Evolutionary conservation across 2,329 filamentous ascomycete species (phyloP), one percentile per base, ranked within the genome.

Genomic region (Arthrobotrys megalospora): DNA sequence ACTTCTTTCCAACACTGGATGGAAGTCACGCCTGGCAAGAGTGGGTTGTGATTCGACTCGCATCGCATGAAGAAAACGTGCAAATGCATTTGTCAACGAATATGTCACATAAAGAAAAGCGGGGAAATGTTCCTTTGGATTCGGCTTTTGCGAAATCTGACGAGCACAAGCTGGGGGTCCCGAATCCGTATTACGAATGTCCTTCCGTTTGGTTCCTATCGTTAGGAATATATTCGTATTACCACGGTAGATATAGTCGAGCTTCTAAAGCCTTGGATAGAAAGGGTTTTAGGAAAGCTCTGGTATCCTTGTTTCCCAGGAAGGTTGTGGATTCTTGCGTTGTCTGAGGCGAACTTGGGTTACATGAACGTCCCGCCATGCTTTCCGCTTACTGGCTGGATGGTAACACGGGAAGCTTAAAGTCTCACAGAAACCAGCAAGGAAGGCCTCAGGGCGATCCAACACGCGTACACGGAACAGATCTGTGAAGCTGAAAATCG

Each of bases 31-130:
- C 34, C 34, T 48, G 19, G 24, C 19, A 32, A 58, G 65, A 68
- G 65, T 58, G 41, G 50, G 47, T 48, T 66, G 60, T 60, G 60
- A 73, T 66, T 66, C 48, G 28, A 53, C 65, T 50, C 60, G 69
- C 69, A 73, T 66, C 60, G 69, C 69, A 73, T 66, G 69, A 73
- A 67, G 55, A 68, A 52, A 71, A 63, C 69, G 69, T 73, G 52
- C 48, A 28, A 60, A 60, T 50, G 60, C 41, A 58, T 45, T 60
- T 66, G 69, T 63, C 69, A 53, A 73, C 34, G 6, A 36, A 45
- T 6, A 41, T 36, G 45, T 36, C 28, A 45, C 58, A 48, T 52
- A 64, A 32, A 28, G 16, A 38, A 21, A 48, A 65, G 68, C 58
- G 68, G 68, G 58, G 69, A 60, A 65, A 41, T 16, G 24, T 12